A percentile compares a stretch with the other conserved stretches of the same genome.
Evolutionary conservation across 2,329 filamentous ascomycete genomes (phyloP).

Genomic region (Talaromyces funiculosus): DNA sequence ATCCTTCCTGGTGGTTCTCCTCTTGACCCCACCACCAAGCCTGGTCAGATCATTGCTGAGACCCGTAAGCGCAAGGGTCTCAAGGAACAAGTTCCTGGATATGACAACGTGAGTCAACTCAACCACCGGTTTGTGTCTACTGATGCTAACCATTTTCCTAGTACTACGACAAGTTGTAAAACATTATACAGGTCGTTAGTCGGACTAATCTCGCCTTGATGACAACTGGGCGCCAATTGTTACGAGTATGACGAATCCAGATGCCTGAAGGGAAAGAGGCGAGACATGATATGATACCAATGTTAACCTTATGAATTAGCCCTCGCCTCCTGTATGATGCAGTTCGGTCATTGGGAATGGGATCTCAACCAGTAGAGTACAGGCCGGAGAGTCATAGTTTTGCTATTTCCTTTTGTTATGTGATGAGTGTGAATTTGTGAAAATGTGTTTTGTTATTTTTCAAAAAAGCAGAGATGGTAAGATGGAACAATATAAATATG

Average conservation of each 20-base stretch:
- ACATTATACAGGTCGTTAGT: slow-evolving; percentile 32
- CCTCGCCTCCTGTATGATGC: slow-evolving; percentile 14
- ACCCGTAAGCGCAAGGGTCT: slow-evolving; percentile 99
- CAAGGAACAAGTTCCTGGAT: slow-evolving; percentile 88
- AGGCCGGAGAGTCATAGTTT: slow-evolving; percentile 24
- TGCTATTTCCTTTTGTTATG: slow-evolving; percentile 23
- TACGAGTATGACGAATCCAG: slow-evolving; percentile 42
- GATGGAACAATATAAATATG: slow-evolving; percentile 23
- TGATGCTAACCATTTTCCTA: slow-evolving; percentile 35
- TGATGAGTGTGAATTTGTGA: slow-evolving; percentile 24
- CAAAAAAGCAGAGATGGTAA: slow-evolving; percentile 22
- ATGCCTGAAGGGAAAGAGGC: slow-evolving; percentile 12
- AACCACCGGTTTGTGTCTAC: background rate
- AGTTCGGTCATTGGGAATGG: slow-evolving; percentile 12
- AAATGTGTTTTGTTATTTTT: slow-evolving; percentile 26
- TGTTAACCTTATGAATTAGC: slow-evolving; percentile 14
- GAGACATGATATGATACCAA: slow-evolving; percentile 17
- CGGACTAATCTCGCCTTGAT: slow-evolving; percentile 38
- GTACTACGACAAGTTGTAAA: slow-evolving; percentile 99
- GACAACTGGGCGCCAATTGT: slow-evolving; percentile 33
- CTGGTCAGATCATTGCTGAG: slow-evolving; percentile 73
- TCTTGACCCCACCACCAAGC: slow-evolving; percentile 74
- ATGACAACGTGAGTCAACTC: slow-evolving; percentile 77
- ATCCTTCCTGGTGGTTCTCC: slow-evolving; percentile 88
- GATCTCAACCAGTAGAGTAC: slow-evolving; percentile 27